Evolutionary conservation across 352 stramenopile species (phyloP).

Genomic region (Thraustochytrium sp.): DNA sequence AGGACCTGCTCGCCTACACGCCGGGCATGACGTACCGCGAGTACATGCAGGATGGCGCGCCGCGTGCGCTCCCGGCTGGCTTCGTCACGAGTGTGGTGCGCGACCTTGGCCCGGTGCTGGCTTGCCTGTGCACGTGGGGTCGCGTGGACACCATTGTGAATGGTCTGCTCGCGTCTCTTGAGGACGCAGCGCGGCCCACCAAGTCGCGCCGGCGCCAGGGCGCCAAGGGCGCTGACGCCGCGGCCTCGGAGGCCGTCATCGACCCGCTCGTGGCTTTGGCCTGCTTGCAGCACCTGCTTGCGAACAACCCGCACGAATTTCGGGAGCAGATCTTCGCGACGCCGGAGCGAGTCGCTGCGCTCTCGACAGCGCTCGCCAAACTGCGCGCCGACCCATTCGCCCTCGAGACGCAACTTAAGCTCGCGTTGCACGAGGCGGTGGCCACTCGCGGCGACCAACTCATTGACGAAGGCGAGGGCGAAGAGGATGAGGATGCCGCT

Average conservation of each 20-base stretch:
- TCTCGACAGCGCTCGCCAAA: neutral
- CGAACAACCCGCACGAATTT: slow-evolving; percentile 1
- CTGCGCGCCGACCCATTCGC: neutral
- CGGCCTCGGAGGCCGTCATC: neutral
- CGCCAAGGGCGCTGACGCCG: neutral
- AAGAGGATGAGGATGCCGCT: neutral
- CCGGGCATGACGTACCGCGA: neutral
- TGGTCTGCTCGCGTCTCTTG: neutral
- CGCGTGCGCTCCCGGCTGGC: neutral
- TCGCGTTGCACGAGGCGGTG: neutral
- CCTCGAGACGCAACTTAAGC: neutral
- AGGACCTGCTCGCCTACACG: neutral
- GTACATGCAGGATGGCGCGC: neutral
- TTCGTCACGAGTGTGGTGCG: neutral
- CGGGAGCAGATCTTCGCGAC: neutral
- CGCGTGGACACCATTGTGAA: neutral
- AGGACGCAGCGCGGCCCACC: neutral
- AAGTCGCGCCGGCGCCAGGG: neutral
- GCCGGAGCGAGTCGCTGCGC: neutral
- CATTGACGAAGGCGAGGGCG: neutral
- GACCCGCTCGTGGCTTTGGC: neutral
- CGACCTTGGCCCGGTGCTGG: neutral
- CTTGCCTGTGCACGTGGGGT: slow-evolving; percentile 5
- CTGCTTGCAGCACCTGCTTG: slow-evolving; percentile 5
- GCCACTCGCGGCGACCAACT: neutral